Base-by-base conservation (phyloP, 1,139 yeast species). In the Magnusiomyces starmeri region DNA sequence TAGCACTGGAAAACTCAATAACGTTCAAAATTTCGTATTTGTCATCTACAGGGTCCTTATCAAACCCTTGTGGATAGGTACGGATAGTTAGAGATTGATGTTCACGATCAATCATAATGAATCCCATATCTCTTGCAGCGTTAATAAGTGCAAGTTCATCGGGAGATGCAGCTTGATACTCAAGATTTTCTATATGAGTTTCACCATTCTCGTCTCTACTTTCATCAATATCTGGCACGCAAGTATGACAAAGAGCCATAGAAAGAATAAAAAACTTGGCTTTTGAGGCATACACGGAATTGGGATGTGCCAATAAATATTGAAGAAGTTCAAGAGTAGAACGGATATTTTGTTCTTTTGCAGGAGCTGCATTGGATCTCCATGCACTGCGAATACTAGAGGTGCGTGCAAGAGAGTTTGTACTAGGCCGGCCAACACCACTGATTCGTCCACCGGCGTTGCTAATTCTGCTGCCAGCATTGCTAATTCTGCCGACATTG, bases 51-150 rank as follows among this genome's bases (percentile, higher is more conserved):
- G 95, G 82, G 0, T 75, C 78, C 3, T 68, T 65, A 4, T 82
- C 85, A 65, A 87, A 81, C 0, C 97, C 97, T n/a, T 82, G 62
- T 0, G 97, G 97, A 64, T 83, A 92, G 0, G 90, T 81, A 59
- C 90, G 82, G 18, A 94, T 69, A 0, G 82, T 78, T 46, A 92
- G 66, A 1, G 70, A 67, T 52, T 76, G 77, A 48, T 80, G 79
- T 54, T 79, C 79, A 53, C 87, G 79, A 55, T 87, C 89, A 56
- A 74, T 76, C 8, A 89, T 84, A 26, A 90, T 82, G 65, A 75
- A 94, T 0, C 98, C 98, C 73, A 92, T 75, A 65, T 92, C 98
- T 59, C 96, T 75, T 0, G 98, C 98, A 1, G 97, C 98, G 53
- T 85, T 81, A 2, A 92, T 92, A 42, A 92, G 73, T 0, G 99